These are phyloP conservation scores for Fraxinus xanthoxyloides DNA, from an alignment of 305 asterid genomes.

Conservation along the genomic window DNA sequence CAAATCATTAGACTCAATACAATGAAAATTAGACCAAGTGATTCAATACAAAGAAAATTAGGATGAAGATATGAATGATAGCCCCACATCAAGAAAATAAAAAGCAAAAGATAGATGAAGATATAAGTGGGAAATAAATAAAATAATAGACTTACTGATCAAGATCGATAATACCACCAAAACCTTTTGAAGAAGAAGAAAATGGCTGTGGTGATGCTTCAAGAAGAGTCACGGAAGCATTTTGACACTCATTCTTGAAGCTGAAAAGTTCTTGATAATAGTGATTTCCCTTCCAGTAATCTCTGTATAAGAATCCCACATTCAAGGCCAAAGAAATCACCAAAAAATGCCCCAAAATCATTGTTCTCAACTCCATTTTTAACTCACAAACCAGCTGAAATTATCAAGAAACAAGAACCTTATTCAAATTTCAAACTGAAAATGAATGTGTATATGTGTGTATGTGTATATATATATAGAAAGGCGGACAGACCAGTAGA, in stretches of 20 bases:
- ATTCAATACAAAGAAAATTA: neutral
- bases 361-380: conserved; percentile 36
- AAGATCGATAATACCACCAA: conserved; percentile 55
- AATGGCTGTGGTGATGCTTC: conserved; percentile 24
- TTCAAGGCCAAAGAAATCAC: conserved; percentile 71
- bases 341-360: conserved; percentile 59
- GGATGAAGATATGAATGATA: neutral
- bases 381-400: neutral
- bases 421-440: neutral
- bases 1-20: neutral
- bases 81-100: neutral
- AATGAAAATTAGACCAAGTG: neutral
- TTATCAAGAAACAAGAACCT: neutral
- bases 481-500: conserved; percentile 8
- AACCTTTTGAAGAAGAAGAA: conserved; percentile 21
- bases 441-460: neutral
- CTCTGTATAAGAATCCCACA: conserved; percentile 59
- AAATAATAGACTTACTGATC: conserved; percentile 67
- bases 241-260: conserved; percentile 35
- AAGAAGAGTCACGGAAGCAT: conserved; percentile 33
- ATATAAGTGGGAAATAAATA: neutral
- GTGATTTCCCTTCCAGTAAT: conserved; percentile 47
- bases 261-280: conserved; percentile 32
- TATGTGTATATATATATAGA: no score
- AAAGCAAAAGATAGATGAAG: neutral